Base-by-base conservation (phyloP, 148 eudicot genomes). In the Polygonum aviculare region DNA sequence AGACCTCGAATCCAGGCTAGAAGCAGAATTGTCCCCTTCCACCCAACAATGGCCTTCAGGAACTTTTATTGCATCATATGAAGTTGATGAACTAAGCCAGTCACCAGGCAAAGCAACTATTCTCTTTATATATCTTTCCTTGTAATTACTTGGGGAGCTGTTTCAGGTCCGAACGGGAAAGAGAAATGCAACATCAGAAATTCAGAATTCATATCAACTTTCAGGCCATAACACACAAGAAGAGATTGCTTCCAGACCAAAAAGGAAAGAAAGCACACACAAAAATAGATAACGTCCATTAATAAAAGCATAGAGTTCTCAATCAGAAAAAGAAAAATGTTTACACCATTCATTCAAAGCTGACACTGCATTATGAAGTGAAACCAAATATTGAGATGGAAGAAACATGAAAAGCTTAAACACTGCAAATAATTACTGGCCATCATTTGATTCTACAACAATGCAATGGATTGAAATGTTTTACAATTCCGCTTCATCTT, bases 11-110 rank as follows among this genome's bases (percentile, higher is more conserved):
- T 96, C 99, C 69, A 77, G 14, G 80, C 99, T 96, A 75, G 76
- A 82, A 41, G 88, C 86, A 73, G 88, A 75, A 88, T 96, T 87
- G 79, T 96, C 98, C 75, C 99, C 99, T 75, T 89, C 98, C 80
- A 96, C 98, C 99, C 99, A 96, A 84, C 99, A 96, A 85, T 90
- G 94, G 57, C 99, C 99, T 78, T 86, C 86, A 21, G 98, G 98
- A 74, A 96, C 80, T 85, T 79, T 86, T 70, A 86, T 63, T 69
- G 83, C 70, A 80, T 93, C 98, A 75, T 80, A 62, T 57, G 84
- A 72, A 77, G 80, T 72, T 62, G 91, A 79, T 74, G 63, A 59
- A 75, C 74, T 79, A 77, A 93, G 81, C 98, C 96, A 91, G 69
- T 93, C 98, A 79, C 97, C 99, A 7, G 98, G 93, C 86, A 96